Conservation (phyloP, 2,329 filamentous ascomycete species). For the Cladosporium phlei region DNA sequence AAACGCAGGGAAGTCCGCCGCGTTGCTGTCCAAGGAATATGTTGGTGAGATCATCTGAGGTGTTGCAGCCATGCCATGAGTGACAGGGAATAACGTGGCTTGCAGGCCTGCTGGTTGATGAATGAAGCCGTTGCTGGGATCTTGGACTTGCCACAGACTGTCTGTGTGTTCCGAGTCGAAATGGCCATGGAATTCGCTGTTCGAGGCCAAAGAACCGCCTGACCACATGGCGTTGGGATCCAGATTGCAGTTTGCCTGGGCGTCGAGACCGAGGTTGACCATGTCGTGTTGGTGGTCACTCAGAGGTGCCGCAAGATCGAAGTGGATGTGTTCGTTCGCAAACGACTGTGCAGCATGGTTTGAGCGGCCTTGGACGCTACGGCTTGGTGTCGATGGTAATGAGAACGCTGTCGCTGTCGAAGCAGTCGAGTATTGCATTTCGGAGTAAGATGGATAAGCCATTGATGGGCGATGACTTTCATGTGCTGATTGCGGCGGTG, state of each 20-base stretch:
- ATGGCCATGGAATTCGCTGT: not conserved
- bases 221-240: not conserved
- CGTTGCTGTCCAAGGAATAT: not conserved
- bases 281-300: not conserved
- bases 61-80: not conserved
- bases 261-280: not conserved
- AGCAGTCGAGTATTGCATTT: conserved; percentile 20
- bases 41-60: too few relatives aligned
- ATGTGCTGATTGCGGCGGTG: conserved; percentile 26
- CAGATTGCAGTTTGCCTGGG: not conserved
- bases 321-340: not conserved
- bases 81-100: conserved; percentile 2
- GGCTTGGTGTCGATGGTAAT: conserved; percentile 23
- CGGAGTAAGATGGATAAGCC: conserved; percentile 19
- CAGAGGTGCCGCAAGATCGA: not conserved
- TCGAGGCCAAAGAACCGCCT: not conserved
- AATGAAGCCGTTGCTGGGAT: not conserved
- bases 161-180: conserved; percentile 1
- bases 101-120: conserved; percentile 4
- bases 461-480: conserved; percentile 27
- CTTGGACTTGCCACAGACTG: not conserved
- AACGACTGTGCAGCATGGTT: not conserved
- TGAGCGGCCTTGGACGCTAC: conserved; percentile 12
- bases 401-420: conserved; percentile 22
- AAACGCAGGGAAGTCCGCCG: not conserved